A percentile compares a stretch with the other conserved stretches of the same genome.
These are phyloP conservation scores for Kwoniella shivajii DNA, from an alignment of 1,284 basidiomycete genomes.

Conservation along the genomic window DNA sequence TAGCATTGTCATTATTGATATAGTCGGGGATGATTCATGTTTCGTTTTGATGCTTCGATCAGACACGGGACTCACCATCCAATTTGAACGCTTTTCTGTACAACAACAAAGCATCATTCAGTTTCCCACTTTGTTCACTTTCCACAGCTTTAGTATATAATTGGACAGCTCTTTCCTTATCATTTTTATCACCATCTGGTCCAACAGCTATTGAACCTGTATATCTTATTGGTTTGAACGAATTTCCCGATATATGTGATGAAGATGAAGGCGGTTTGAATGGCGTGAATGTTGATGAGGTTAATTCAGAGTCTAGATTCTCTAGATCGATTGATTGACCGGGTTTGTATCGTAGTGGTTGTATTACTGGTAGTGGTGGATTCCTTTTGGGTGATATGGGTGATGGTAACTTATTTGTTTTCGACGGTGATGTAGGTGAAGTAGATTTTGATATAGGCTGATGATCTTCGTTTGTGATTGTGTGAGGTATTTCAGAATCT, in stretches of 20 bases:
- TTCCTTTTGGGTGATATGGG: background rate
- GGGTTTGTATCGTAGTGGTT: constrained; percentile 4
- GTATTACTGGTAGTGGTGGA: background rate
- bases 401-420: background rate
- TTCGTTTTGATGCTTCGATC: too few species aligned
- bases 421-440: background rate
- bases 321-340: constrained; percentile 17
- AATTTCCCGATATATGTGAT: background rate
- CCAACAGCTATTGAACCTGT: constrained; percentile 4
- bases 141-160: constrained; percentile 70
- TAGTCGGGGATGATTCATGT: too few species aligned
- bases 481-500: background rate
- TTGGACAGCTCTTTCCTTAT: constrained; percentile 59
- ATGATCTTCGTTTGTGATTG: background rate
- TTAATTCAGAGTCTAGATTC: constrained; percentile 3
- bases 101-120: constrained; percentile 71
- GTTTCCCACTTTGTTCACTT: constrained; percentile 69
- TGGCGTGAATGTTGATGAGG: constrained; percentile 7
- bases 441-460: background rate
- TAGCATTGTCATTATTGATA: too few species aligned
- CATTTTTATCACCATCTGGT: background rate
- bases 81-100: constrained; percentile 78
- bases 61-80: constrained; percentile 53
- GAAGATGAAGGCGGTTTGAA: background rate
- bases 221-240: background rate